Evolutionary conservation across 306 rosid genomes (phyloP), one percentile per base, ranked within the genome.

Genomic region (Mimosa bimucronata): DNA sequence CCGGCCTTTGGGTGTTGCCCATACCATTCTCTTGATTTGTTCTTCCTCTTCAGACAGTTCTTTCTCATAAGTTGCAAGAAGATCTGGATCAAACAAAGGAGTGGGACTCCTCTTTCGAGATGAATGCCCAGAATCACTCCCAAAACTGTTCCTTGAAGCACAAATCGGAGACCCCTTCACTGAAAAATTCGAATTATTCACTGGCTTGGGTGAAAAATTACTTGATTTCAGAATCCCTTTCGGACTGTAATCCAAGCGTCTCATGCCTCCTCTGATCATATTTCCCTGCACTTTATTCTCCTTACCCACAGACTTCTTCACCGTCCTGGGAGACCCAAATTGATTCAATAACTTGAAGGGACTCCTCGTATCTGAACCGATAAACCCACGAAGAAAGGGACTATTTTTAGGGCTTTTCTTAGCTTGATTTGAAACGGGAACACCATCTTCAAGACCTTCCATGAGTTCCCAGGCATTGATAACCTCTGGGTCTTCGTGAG

Each of bases 401-500:
- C 83, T 40, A 1, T 90, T 25, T 38, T 93, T 96, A 0, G 98
- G 99, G 84, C 92, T 91, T 71, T 82, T 93, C 91, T 85, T 95
- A 4, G 83, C 76, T 14, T 68, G 75, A 83, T 74, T 84, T 6
- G 92, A 76, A 26, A 85, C 68, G 30, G 97, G 92, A 0, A 83
- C 77, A 60, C 85, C 97, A 13, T 93, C 99, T 86, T 96, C 99
- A 2, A 96, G 92, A 29, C 87, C 99, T 53, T 96, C 97, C 99
- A 96, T 96, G 74, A 96, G 93, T 84, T 96, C 99, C 98, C 99
- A 96, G 26, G 97, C 87, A 40, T 93, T 92, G 79, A 93, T 92
- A 2, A 91, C 86, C 69, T 96, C 98, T 9, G 88, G 86, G 26
- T 80, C 86, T 46, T 87, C 82, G 3, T 61, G 85, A 14, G 73